phyloP scores from a whole-genome alignment of 306 rosid species.

The Coriaria nepalensis region DNA sequence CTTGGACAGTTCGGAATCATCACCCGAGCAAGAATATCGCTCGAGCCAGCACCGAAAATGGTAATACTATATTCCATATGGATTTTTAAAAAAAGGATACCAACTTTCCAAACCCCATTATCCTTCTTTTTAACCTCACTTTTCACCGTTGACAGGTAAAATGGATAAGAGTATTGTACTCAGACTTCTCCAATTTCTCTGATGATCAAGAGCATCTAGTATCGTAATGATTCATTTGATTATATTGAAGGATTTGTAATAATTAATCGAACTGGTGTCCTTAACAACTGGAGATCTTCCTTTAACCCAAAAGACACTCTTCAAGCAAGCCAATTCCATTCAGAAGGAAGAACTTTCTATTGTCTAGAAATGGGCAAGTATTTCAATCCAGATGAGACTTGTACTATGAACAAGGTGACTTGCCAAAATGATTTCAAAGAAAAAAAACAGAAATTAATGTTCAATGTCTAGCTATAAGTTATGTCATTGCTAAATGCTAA shows the following conservation, averaged over 20 bases:
- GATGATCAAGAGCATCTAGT: constrained; percentile 72
- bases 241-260: constrained; percentile 82
- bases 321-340: constrained; percentile 45
- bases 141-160: constrained; percentile 39
- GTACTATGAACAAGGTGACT: constrained; percentile 41
- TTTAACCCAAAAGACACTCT: constrained; percentile 60
- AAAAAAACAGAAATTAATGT: background rate
- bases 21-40: constrained; percentile 78
- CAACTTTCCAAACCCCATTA: too few species aligned
- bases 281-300: constrained; percentile 76
- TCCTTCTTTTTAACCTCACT: too few species aligned
- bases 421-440: background rate
- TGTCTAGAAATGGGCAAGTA: constrained; percentile 85
- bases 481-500: background rate
- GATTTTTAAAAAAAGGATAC: too few species aligned
- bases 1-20: constrained; percentile 96
- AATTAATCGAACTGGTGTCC: constrained; percentile 58
- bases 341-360: constrained; percentile 59
- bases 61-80: constrained; percentile 21
- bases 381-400: constrained; percentile 45
- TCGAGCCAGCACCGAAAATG: constrained; percentile 73
- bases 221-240: constrained; percentile 54
- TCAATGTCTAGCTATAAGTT: background rate
- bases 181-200: constrained; percentile 53
- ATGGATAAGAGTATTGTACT: constrained; percentile 83